Conservation (phyloP, 345 rosid genomes). For the Aquilaria yunnanensis region DNA sequence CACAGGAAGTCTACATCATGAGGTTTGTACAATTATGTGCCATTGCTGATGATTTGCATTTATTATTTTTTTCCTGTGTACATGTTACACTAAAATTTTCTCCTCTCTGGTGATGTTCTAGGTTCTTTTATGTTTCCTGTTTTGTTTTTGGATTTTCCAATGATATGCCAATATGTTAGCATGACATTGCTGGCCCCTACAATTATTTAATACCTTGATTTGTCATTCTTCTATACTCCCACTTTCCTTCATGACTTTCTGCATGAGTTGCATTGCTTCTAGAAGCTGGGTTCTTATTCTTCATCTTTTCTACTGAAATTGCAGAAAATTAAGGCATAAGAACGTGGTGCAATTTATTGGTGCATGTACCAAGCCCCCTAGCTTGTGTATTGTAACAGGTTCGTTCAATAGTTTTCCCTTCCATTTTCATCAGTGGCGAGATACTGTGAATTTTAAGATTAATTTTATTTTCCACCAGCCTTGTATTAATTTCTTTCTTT, state of each 20-base stretch:
- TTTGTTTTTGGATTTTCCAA: background rate
- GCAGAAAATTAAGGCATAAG: conserved; percentile 93
- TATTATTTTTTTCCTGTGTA: no score
- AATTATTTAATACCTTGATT: no score
- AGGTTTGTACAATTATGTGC: conserved; percentile 40
- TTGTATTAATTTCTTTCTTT: background rate
- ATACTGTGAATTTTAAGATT: background rate
- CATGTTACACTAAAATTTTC: no score
- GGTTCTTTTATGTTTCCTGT: background rate
- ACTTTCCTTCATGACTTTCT: background rate
- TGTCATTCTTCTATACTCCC: no score
- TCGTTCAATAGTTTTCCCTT: conserved; percentile 11
- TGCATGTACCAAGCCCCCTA: conserved; percentile 94
- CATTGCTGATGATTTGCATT: no score
- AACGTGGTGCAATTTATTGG: conserved; percentile 97
- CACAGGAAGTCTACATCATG: conserved; percentile 96
- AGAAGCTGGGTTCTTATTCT: background rate
- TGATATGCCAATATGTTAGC: background rate
- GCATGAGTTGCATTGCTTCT: background rate
- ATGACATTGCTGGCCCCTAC: no score
- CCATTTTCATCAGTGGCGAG: background rate
- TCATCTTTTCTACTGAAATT: conserved; percentile 18
- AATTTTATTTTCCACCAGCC: background rate
- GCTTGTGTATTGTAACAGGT: conserved; percentile 93
- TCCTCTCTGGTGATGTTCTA: background rate